Percentiles rank a stretch among this genome's conserved stretches.
phyloP scores from a whole-genome alignment of 495 filamentous ascomycete genomes.

The Aspergillus carlsbadensis region DNA sequence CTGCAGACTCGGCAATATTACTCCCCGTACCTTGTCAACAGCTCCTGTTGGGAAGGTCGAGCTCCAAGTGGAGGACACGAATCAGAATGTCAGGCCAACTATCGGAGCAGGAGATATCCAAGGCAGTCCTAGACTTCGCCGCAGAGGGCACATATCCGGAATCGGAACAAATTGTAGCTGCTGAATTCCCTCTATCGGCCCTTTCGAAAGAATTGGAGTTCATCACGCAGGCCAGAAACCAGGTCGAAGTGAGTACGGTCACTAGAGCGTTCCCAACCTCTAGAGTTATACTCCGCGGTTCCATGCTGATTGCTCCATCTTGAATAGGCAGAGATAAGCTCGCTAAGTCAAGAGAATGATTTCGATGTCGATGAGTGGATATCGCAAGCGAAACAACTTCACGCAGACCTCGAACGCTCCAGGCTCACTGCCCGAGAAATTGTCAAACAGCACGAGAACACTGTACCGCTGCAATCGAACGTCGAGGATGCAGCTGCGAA shows the following conservation, averaged over 20 bases:
- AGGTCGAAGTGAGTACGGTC: slow-evolving; percentile 59
- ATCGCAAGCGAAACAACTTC: slow-evolving; percentile 75
- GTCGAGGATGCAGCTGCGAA: slow-evolving; percentile 68
- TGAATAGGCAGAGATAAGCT: slow-evolving; percentile 64
- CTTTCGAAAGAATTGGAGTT: slow-evolving; percentile 63
- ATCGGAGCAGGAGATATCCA: slow-evolving; percentile 49
- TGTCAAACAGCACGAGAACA: slow-evolving; percentile 65
- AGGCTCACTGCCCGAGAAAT: slow-evolving; percentile 72
- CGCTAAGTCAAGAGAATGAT: slow-evolving; percentile 68
- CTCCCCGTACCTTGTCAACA: too few relatives aligned
- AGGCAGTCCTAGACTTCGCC: slow-evolving; percentile 71
- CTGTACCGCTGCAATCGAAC: slow-evolving; percentile 54
- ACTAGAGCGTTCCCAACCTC: neutral
- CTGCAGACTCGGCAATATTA: neutral
- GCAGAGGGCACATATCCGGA: slow-evolving; percentile 72
- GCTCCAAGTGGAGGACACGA: slow-evolving; percentile 9
- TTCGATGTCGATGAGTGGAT: slow-evolving; percentile 85
- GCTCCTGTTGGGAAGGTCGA: neutral
- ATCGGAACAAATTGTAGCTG: slow-evolving; percentile 63
- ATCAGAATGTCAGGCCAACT: slow-evolving; percentile 28
- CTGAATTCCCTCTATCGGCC: slow-evolving; percentile 55
- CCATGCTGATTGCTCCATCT: slow-evolving; percentile 1
- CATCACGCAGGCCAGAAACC: slow-evolving; percentile 62
- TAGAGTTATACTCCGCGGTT: neutral
- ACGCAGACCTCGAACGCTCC: slow-evolving; percentile 74